Conservation (phyloP, 140 eudicot genomes). For the Senecio squalidus region DNA sequence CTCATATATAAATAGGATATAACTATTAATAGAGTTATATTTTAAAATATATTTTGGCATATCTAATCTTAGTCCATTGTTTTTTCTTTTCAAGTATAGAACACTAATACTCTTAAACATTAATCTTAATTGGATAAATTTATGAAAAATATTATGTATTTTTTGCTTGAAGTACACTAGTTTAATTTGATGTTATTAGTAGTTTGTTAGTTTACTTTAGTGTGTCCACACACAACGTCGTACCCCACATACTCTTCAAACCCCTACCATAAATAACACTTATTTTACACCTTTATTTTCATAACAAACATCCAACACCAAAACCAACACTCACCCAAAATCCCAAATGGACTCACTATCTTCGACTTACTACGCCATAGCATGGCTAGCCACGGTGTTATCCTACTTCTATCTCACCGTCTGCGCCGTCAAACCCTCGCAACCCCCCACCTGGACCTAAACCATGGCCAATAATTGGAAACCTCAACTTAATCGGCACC, state of each 20-base stretch:
- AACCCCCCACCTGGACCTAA: conserved; percentile 86
- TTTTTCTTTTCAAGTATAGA: no score
- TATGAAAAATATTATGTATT: no score
- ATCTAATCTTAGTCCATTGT: no score
- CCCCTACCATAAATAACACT: conserved; percentile 20
- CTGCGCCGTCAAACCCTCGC: conserved; percentile 31
- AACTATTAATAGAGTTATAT: no score
- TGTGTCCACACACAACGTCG: no score
- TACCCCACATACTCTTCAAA: conserved; percentile 2
- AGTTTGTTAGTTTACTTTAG: no score
- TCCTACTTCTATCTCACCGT: conserved; percentile 32
- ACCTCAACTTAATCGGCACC: conserved; percentile 84
- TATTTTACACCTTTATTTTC: background rate
- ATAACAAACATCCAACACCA: background rate
- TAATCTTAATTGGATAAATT: no score
- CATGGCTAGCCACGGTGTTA: conserved; percentile 35
- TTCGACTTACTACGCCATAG: conserved; percentile 16
- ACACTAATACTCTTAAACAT: no score
- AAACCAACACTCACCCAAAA: background rate
- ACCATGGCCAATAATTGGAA: conserved; percentile 88
- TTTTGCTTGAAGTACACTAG: no score
- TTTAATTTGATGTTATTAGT: no score
- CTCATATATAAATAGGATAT: no score
- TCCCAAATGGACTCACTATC: conserved; percentile 16
- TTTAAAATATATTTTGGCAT: no score